A percentile compares a stretch with the other conserved stretches of the same genome.
Evolutionary conservation across 2,329 filamentous ascomycete species (phyloP).

Genomic region (Colletotrichum liriopes): DNA sequence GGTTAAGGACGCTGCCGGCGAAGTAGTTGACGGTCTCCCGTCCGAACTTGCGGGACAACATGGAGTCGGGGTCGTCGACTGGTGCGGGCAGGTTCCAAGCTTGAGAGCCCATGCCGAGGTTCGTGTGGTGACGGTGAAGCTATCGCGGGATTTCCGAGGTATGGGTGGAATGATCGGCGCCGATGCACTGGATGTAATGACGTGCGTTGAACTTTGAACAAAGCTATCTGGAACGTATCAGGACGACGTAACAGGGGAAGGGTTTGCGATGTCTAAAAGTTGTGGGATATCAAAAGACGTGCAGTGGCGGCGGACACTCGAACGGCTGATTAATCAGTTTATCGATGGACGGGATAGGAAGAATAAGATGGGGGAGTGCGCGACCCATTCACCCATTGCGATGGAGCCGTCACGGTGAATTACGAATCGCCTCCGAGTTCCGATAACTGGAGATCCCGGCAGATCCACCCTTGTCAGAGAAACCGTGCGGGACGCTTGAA

Average conservation of each 20-base stretch:
- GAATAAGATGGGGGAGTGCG: constrained; percentile 9
- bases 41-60: constrained; percentile 84
- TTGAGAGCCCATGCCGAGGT: constrained; percentile 41
- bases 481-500: constrained; percentile 25
- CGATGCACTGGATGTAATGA: background rate
- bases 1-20: constrained; percentile 83
- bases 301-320: constrained; percentile 22
- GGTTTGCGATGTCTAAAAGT: background rate
- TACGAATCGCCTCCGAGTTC: constrained; percentile 37
- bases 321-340: constrained; percentile 41
- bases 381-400: constrained; percentile 22
- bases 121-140: constrained; percentile 29
- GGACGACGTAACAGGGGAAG: background rate
- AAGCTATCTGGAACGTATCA: background rate
- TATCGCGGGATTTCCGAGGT: constrained; percentile 30
- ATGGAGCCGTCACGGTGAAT: constrained; percentile 39
- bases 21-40: constrained; percentile 89
- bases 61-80: constrained; percentile 69
- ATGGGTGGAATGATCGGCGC: background rate
- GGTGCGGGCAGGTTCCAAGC: constrained; percentile 60
- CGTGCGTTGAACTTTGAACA: background rate
- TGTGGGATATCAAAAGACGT: constrained; percentile 14
- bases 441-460: constrained; percentile 40
- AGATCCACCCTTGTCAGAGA: constrained; percentile 27
- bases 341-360: constrained; percentile 11